Evolutionary conservation across 345 rosid species (phyloP), one percentile per base, ranked within the genome.

Genomic region (Bruguiera parviflora): DNA sequence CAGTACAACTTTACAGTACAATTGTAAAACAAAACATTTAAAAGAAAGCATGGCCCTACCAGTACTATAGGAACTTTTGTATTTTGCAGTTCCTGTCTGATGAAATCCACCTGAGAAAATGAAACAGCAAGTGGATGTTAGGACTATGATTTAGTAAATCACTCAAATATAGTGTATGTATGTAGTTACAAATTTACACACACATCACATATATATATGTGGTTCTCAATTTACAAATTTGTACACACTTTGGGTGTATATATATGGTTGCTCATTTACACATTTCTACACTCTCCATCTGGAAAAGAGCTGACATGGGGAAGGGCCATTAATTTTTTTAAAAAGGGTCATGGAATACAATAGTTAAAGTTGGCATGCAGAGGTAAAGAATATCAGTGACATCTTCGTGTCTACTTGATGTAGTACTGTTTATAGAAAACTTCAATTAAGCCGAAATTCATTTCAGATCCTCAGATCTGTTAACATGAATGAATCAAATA

Each of bases 31-130:
- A 69, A 27, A 37, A 28, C 15, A 57, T 28, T 4, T 10, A 56
- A 64, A 19, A 62, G 72, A 49, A 72, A 43, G 18, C 63, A 63
- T 51, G 28, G 37, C 35, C 83, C 51, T 60, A 91, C 98, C 92
- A 91, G 68, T 71, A 89, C 63, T 35, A 89, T 72, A 28, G 98
- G 96, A 80, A 84, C 75, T 71, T 82, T 81, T 51, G 58, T 71
- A 28, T 71, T 75, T 78, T 82, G 84, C 77, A 84, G 56, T 62
- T 87, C 96, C 69, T 87, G 88, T 49, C 66, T 77, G 75, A 91
- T 77, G 80, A 85, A 94, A 55, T 80, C 81, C 74, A 88, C 76
- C 98, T 94, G 88, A 68, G 74, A 60, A 73, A 64, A 64, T 66
- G 59, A 61, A 43, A 69, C 52, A 73, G 49, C 39, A 11, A 70